Evolutionary conservation across 495 filamentous ascomycete species (phyloP), one percentile per base, ranked within the genome.

Genomic region (Hypoxylon perforatum): DNA sequence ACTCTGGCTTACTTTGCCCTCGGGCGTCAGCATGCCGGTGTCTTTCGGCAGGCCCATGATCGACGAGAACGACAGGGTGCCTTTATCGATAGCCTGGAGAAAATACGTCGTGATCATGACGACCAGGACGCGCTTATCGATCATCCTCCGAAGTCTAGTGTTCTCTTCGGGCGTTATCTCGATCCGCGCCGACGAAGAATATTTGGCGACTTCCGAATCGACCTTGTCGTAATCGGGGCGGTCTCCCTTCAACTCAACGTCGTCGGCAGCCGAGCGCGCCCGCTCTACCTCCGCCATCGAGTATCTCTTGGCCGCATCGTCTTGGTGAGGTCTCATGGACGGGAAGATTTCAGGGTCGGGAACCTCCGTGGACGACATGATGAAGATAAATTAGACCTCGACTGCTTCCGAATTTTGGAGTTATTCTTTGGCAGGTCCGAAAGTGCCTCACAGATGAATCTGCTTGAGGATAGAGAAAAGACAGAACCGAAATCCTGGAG

Each of bases 41-140:
- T 91, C 87, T 9, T 77, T 71, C 1, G 78, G 76, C 33, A 91
- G 84, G 2, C 86, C 87, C 89, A 91, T 91, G 49, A 90, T 89
- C 15, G 88, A 87, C 4, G 88, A 82, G 69, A 90, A 91, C 3
- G 85, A 86, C 78, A 92, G 71, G 0, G 87, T 90, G 8, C 88
- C 88, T 75, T 91, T 91, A 65, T 90, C 88, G 28, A 92, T 80
- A n/a, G 89, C 87, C 53, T 92, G 90, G 2, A 91, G 74, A 67
- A 92, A 92, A 73, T 91, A 92, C 7, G 84, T 86, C 10, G 77
- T 67, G 44, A 86, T 77, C 84, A 87, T 85, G 54, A 87, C 74
- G 10, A 74, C 69, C 19, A 87, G 67, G 12, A 86, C 74, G 18
- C 82, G 75, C 47, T 70, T 78, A 53, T 86, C 82, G 42, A 87